Base-by-base conservation (phyloP, 495 filamentous ascomycete genomes). In the Baudoinia panamericana region DNA sequence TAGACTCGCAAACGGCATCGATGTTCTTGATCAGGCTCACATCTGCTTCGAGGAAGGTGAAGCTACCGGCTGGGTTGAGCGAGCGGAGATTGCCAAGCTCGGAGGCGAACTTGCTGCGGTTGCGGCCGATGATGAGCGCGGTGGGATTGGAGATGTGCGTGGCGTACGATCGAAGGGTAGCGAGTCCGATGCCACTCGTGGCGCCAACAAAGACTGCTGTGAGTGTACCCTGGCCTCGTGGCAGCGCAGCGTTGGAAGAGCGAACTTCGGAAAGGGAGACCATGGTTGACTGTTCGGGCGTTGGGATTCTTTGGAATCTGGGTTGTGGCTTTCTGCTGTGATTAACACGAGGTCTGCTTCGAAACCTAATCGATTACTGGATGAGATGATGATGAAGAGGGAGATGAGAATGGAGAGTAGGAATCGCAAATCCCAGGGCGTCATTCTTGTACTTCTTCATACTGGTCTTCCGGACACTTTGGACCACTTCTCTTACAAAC, bases 191-290 rank as follows among this genome's bases (percentile, higher is more conserved):
- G 19, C 64, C 64, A 23, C 50, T 51, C 4, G 63, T 65, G 13
- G 47, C 62, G 16, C 62, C 61, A 7, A 63, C 56, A 36, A 68
- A 68, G 32, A 68, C 50, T 19, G 58, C 62, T 4, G 41, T 44
- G n/a, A 37, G 11, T 13, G 32, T 8, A 23, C 8, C 6, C 19
- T 23, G 44, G 8, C 27, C 13, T 22, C 12, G 21, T 0, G 25
- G 27, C 15, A 55, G 41, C 20, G 39, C 28, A 9, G 27, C 26
- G 41, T 55, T 55, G 11, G 48, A 10, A 12, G 22, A 9, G 13
- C 30, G 48, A 17, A 55, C 36, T 4, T 45, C 22, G 7, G 33
- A 16, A 40, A 48, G 32, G 34, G 40, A 25, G 43, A 46, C 43
- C 52, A 55, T 55, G n/a, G n/a, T n/a, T n/a, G n/a, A n/a, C n/a